Percentiles rank a stretch among this genome's conserved stretches.
Conservation (phyloP, 176 grass and related monocot species). For the Zea luxurians region DNA sequence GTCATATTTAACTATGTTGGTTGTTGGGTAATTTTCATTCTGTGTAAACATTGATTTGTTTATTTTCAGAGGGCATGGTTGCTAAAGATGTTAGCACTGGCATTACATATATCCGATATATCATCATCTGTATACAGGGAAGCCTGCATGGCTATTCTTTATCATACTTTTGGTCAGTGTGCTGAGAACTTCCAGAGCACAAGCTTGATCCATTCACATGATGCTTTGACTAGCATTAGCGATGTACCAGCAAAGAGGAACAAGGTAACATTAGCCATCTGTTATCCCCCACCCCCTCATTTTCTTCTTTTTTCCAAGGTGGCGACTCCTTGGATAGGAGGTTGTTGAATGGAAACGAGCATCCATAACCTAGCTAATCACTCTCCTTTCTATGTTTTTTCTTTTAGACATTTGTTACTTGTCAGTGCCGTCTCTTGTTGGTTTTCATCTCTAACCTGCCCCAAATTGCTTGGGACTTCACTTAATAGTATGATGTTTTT, state of each 20-base stretch:
- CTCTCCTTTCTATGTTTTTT: neutral
- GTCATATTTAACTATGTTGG: slow-evolving; percentile 25
- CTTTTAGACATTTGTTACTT: neutral
- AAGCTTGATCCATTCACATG: slow-evolving; percentile 40
- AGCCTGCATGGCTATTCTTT: slow-evolving; percentile 76
- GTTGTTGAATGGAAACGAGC: neutral
- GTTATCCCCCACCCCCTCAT: neutral
- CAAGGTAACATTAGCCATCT: slow-evolving; percentile 46
- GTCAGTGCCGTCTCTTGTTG: neutral
- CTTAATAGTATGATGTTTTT: neutral
- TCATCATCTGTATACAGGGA: slow-evolving; percentile 68
- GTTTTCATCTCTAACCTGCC: neutral
- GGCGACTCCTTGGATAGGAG: neutral
- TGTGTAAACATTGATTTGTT: slow-evolving; percentile 35
- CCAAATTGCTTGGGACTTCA: neutral
- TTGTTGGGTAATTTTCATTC: neutral
- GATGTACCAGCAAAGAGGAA: slow-evolving; percentile 47
- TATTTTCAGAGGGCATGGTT: slow-evolving; percentile 88
- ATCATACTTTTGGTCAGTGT: slow-evolving; percentile 59
- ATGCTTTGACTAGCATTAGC: slow-evolving; percentile 26
- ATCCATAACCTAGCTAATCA: neutral
- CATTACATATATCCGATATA: slow-evolving; percentile 88
- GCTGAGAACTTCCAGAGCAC: slow-evolving; percentile 36
- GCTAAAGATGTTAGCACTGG: slow-evolving; percentile 84
- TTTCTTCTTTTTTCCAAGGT: slow-evolving; percentile 14